Conservation (phyloP, 2,329 filamentous ascomycete genomes). For the Coniochaeta sp. region DNA sequence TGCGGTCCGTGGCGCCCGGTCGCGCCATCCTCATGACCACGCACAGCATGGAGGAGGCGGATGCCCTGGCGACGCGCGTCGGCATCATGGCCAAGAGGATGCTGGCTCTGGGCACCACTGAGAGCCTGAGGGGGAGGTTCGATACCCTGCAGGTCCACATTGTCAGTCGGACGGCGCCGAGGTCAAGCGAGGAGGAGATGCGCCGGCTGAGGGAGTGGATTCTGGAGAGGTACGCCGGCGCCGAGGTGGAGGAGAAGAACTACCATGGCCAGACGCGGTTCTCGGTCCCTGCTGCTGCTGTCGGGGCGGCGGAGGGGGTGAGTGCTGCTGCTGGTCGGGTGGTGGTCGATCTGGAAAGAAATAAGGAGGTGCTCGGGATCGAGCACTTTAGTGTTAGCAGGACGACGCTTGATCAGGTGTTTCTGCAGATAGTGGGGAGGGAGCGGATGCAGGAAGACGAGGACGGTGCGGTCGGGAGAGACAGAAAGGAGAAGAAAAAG, state of each 20-base stretch:
- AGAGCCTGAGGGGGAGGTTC: slow-evolving; percentile 64
- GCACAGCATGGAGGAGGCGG: slow-evolving; percentile 92
- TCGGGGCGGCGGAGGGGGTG: neutral
- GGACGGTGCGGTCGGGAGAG: no score
- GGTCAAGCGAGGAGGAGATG: slow-evolving; percentile 63
- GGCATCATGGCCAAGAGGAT: slow-evolving; percentile 82
- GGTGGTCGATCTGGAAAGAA: slow-evolving; percentile 65
- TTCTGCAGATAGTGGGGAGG: slow-evolving; percentile 73
- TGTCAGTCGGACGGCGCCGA: slow-evolving; percentile 66
- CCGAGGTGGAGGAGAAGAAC: slow-evolving; percentile 64
- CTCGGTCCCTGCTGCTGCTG: slow-evolving; percentile 45
- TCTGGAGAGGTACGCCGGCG: slow-evolving; percentile 49
- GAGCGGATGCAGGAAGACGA: slow-evolving; percentile 74
- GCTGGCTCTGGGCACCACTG: slow-evolving; percentile 74
- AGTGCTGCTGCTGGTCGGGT: slow-evolving; percentile 55
- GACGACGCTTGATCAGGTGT: slow-evolving; percentile 86
- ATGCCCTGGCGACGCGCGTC: slow-evolving; percentile 73
- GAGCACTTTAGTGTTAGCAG: slow-evolving; percentile 83
- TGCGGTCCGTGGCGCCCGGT: slow-evolving; percentile 64
- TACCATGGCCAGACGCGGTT: slow-evolving; percentile 89
- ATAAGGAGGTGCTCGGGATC: slow-evolving; percentile 60
- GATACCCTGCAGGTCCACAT: slow-evolving; percentile 76
- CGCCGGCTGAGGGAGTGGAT: slow-evolving; percentile 61
- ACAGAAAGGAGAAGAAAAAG: slow-evolving; percentile 23
- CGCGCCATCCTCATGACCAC: slow-evolving; percentile 84